These are phyloP conservation scores for Musa acuminata DNA, from an alignment of 176 grass and related monocot species.

Conservation along the genomic window DNA sequence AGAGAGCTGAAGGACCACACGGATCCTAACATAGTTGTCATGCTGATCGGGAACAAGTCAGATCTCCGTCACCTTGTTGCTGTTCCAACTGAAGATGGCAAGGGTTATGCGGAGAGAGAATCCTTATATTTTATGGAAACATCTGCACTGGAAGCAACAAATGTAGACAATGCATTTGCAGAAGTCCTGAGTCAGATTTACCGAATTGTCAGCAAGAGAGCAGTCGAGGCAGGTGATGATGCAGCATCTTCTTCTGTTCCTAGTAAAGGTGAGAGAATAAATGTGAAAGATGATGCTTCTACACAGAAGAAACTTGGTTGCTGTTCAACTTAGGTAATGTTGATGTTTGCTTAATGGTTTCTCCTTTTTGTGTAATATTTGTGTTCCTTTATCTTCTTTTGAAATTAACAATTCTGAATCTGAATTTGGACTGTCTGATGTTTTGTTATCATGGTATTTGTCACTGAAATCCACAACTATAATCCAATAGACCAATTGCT, in stretches of 20 bases:
- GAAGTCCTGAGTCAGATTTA: slow-evolving; percentile 82
- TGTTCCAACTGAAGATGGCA: slow-evolving; percentile 63
- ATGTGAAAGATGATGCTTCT: slow-evolving; percentile 74
- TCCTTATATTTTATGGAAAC: slow-evolving; percentile 92
- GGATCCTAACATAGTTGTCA: slow-evolving; percentile 85
- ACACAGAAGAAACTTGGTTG: slow-evolving; percentile 61
- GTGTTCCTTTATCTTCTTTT: background rate
- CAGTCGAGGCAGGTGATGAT: slow-evolving; percentile 55
- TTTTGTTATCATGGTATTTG: background rate
- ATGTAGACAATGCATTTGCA: slow-evolving; percentile 69
- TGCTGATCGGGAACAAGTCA: slow-evolving; percentile 84
- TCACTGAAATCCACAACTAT: background rate
- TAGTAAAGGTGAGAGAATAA: slow-evolving; percentile 73
- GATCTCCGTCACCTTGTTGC: slow-evolving; percentile 79
- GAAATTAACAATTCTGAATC: background rate
- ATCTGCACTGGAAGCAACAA: slow-evolving; percentile 73
- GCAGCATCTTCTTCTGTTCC: slow-evolving; percentile 37
- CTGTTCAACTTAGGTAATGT: slow-evolving; percentile 47
- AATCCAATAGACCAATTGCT: background rate
- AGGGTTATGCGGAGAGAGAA: slow-evolving; percentile 61
- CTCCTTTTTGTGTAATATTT: background rate
- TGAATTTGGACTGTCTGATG: background rate
- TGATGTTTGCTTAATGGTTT: background rate
- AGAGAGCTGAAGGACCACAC: slow-evolving; percentile 81
- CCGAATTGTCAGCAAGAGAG: slow-evolving; percentile 66